phyloP scores from a whole-genome alignment of 1,284 basidiomycete species.

The Rhodotorula sp. region DNA sequence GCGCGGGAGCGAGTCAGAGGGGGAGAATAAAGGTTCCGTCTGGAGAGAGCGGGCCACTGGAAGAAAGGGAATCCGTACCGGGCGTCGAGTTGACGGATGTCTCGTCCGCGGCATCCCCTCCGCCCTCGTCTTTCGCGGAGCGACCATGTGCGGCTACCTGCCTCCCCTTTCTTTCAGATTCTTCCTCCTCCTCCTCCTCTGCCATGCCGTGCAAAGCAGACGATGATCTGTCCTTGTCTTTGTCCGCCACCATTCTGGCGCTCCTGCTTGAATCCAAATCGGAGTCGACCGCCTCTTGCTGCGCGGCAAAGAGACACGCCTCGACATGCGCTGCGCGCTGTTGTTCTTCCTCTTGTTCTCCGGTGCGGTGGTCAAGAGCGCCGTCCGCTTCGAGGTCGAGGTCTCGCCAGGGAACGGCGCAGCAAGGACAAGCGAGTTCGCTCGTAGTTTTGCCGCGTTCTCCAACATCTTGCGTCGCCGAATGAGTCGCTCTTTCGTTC shows the following conservation, averaged over 20 bases:
- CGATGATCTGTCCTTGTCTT: too few relatives aligned
- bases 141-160: too few relatives aligned
- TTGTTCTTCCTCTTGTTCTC: too few relatives aligned
- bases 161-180: neutral
- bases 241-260: neutral
- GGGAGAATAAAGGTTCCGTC: neutral
- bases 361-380: neutral
- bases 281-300: neutral
- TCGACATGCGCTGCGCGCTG: neutral
- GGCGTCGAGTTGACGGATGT: neutral
- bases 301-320: neutral
- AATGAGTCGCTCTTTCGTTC: neutral
- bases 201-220: neutral
- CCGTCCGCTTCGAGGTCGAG: neutral
- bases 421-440: slow-evolving; percentile 15
- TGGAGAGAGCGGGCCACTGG: neutral
- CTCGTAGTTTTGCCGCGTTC: too few relatives aligned
- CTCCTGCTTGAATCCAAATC: too few relatives aligned
- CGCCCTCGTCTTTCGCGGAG: neutral
- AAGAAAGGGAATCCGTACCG: neutral
- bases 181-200: neutral
- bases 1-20: neutral
- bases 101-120: neutral
- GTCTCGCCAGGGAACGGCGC: slow-evolving; percentile 18
- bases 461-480: neutral